Evolutionary conservation across 2,329 filamentous ascomycete species (phyloP).

Genomic region (Dactylellina sp.): DNA sequence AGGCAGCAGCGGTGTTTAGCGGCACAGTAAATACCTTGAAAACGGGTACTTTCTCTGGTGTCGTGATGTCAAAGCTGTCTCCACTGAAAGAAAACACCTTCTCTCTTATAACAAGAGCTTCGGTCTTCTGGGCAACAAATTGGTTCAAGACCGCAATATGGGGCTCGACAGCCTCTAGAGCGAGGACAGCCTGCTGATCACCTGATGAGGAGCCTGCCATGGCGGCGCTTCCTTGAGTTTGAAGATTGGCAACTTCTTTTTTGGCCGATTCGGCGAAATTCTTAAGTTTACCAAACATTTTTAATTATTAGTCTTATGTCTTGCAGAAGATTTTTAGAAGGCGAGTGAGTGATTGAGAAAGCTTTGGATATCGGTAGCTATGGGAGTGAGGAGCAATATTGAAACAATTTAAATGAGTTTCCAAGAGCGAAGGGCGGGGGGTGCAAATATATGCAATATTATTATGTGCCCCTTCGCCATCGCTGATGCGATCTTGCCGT

Average conservation of each 20-base stretch:
- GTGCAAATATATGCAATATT: constrained; percentile 13
- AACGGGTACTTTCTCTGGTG: constrained; percentile 68
- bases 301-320: constrained; percentile 9
- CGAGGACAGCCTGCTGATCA: not conserved
- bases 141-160: constrained; percentile 49
- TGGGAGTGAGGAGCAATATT: no score
- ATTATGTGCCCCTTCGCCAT: not conserved
- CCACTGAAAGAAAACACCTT: constrained; percentile 73
- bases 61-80: constrained; percentile 74
- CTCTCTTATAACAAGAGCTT: constrained; percentile 71
- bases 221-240: constrained; percentile 13
- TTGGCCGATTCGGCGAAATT: constrained; percentile 26
- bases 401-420: constrained; percentile 9
- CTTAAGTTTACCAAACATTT: constrained; percentile 49
- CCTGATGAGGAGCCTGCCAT: constrained; percentile 24
- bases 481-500: not conserved
- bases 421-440: not conserved
- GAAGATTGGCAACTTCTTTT: constrained; percentile 18
- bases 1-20: no score
- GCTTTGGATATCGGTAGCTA: not conserved
- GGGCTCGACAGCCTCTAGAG: constrained; percentile 21
- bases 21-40: constrained; percentile 64
- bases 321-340: no score
- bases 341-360: no score
- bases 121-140: constrained; percentile 57